Evolutionary conservation across 2,329 filamentous ascomycete genomes (phyloP), one percentile per base, ranked within the genome.

Genomic region (Penicillium corylophilum): DNA sequence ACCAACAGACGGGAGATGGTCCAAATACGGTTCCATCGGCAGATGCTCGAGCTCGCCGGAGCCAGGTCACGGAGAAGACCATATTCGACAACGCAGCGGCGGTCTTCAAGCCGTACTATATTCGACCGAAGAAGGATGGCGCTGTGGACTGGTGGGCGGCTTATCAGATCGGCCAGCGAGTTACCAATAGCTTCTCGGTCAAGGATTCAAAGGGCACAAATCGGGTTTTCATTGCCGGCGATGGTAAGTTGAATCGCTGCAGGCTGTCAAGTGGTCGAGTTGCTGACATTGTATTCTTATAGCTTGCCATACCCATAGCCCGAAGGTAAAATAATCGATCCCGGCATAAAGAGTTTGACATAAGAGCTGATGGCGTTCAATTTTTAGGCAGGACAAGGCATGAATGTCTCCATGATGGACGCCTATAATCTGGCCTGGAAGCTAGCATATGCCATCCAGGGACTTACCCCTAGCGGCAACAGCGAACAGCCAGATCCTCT

Each of bases 251-350:
- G 4, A 10, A 26, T 22, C 4, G 4, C 18, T 9, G 20, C 28
- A 5, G 23, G 10, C 22, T 9, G 10, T n/a, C 45, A 5, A 24
- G 23, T 42, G 13, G 35, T 13, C 31, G 16, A 39, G 18, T 20
- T 13, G 26, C 40, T 51, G 16, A 46, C 39, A 48, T 31, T 8
- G 26, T 18, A n/a, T 29, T n/a, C 23, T 29, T 35, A 4, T 36
- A 72, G 86, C 87, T n/a, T 89, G 86, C 60, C 88, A 91, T 69
- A 90, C 87, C 0, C 88, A 90, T 63, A 89, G 86, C 59, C 87
- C 87, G 33, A 90, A 89, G 64, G 70, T 71, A 59, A 41, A 33
- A 24, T n/a, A n/a, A n/a, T n/a, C n/a, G n/a, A n/a, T n/a, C n/a
- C n/a, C n/a, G n/a, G n/a, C n/a, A n/a, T n/a, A n/a, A n/a, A n/a